Conservation (phyloP, 768 basidiomycete species). For the Pisolithus microcarpus region DNA sequence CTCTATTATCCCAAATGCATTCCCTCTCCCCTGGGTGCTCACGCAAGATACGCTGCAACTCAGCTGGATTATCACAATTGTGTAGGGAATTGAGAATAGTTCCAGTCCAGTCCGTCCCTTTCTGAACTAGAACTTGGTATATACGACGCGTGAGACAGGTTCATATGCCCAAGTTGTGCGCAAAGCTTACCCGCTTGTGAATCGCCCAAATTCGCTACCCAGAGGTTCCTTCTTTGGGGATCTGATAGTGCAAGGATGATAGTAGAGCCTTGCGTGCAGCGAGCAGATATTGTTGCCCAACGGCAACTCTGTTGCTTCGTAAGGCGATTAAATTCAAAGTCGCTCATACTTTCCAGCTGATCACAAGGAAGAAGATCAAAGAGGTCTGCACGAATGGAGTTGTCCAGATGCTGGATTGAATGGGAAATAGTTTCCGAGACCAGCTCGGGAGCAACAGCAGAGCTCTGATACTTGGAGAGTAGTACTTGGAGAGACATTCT, state of each 20-base stretch:
- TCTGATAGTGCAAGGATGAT: conserved; percentile 28
- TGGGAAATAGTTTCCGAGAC: conserved; percentile 35
- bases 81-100: conserved; percentile 21
- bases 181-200: conserved; percentile 25
- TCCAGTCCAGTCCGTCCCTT: background rate
- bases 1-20: conserved; percentile 27
- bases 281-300: conserved; percentile 30
- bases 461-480: conserved; percentile 18
- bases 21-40: conserved; percentile 26
- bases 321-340: conserved; percentile 33
- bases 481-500: conserved; percentile 31
- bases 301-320: conserved; percentile 30
- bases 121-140: conserved; percentile 16
- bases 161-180: background rate
- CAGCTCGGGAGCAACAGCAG: conserved; percentile 22
- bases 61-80: conserved; percentile 24
- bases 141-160: background rate
- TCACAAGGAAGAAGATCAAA: conserved; percentile 36
- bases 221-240: conserved; percentile 21
- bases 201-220: conserved; percentile 31
- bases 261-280: conserved; percentile 28
- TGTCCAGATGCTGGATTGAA: conserved; percentile 36
- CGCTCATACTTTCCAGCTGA: conserved; percentile 28
- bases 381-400: conserved; percentile 37
- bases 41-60: conserved; percentile 20